phyloP scores from a whole-genome alignment of 78 protist genomes.

The Cavenderia fasciculata region DNA sequence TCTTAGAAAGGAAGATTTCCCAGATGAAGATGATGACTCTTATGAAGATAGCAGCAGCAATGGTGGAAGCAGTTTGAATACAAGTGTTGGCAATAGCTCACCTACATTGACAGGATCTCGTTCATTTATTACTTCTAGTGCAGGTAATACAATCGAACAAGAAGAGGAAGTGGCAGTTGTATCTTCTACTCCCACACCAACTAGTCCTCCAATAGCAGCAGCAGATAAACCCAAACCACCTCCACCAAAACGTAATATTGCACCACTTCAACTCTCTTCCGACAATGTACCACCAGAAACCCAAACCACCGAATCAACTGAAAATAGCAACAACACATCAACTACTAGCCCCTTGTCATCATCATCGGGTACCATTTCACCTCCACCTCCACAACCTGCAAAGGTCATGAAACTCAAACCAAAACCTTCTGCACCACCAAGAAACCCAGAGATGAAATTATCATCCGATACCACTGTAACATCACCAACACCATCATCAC shows the following conservation, averaged over 20 bases:
- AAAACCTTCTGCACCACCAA: constrained; percentile 1
- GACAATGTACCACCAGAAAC: background rate
- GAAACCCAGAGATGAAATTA: too few relatives aligned
- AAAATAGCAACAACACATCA: too few relatives aligned
- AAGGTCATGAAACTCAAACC: too few relatives aligned
- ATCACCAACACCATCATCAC: background rate
- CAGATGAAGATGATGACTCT: background rate
- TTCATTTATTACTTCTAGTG: too few relatives aligned
- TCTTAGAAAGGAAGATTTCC: too few relatives aligned
- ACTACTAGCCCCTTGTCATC: too few relatives aligned
- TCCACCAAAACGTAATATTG: background rate
- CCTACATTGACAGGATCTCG: too few relatives aligned
- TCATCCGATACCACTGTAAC: too few relatives aligned
- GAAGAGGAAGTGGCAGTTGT: background rate
- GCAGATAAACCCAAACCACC: background rate
- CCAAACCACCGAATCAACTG: too few relatives aligned
- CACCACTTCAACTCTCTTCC: background rate
- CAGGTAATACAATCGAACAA: background rate
- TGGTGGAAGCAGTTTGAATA: background rate
- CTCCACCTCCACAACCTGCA: too few relatives aligned
- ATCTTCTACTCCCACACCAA: background rate
- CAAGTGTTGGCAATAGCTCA: too few relatives aligned
- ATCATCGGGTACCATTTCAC: too few relatives aligned
- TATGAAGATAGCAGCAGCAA: background rate
- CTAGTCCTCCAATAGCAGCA: background rate